These are phyloP conservation scores for Beauveria scarabaeidicola DNA, from an alignment of 2,329 filamentous ascomycete species.

Conservation along the genomic window DNA sequence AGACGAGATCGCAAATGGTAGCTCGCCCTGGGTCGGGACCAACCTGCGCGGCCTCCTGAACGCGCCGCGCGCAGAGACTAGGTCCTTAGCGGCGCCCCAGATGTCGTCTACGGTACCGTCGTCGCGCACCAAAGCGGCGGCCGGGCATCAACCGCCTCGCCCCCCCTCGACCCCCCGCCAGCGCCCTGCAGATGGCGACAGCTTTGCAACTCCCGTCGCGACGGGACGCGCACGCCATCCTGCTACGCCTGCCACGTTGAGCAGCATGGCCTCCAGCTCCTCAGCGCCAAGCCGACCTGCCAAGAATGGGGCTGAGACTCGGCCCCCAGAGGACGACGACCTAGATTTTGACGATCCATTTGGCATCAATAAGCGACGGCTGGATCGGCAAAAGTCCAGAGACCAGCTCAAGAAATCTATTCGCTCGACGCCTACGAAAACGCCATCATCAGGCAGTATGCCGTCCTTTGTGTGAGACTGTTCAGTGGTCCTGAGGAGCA, in stretches of 20 bases:
- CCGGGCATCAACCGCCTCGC: conserved; percentile 7
- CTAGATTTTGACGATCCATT: conserved; percentile 28
- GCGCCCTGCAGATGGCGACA: not conserved
- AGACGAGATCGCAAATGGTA: not conserved
- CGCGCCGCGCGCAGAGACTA: conserved; percentile 26
- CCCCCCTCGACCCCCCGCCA: not conserved
- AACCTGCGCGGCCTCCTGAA: conserved; percentile 37
- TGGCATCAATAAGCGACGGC: conserved; percentile 24
- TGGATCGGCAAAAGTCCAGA: conserved; percentile 23
- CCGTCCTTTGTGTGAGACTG: conserved; percentile 27
- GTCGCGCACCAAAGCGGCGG: conserved; percentile 14
- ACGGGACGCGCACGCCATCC: not conserved
- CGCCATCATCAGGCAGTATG: conserved; percentile 23
- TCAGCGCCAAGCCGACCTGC: conserved; percentile 1
- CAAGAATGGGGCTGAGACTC: not conserved
- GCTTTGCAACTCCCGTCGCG: not conserved
- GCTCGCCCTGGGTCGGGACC: conserved; percentile 22
- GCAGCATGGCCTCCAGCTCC: not conserved
- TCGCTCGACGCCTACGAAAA: conserved; percentile 14
- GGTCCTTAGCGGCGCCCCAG: not conserved
- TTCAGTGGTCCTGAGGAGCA: not conserved
- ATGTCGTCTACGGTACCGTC: not conserved
- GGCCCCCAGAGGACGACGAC: conserved; percentile 3
- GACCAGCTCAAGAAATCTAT: conserved; percentile 19
- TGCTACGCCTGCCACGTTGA: not conserved